Evolutionary conservation across 2,329 filamentous ascomycete genomes (phyloP).

Genomic region (Monosporascus sp.): DNA sequence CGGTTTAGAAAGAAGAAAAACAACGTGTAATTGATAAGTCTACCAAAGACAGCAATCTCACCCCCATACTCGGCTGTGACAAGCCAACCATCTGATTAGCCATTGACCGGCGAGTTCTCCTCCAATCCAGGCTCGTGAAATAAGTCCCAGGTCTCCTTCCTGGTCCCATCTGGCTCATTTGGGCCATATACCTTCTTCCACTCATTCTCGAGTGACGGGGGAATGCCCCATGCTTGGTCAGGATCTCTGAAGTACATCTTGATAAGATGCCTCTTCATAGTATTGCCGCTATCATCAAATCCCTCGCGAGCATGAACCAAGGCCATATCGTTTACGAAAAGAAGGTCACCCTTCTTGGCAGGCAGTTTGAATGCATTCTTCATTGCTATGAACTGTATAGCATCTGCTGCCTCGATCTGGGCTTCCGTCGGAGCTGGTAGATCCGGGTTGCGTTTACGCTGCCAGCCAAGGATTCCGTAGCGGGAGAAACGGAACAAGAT

Average conservation of each 20-base stretch:
- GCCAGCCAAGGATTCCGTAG: constrained; percentile 7
- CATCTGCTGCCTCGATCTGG: constrained; percentile 4
- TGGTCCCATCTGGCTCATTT: constrained; percentile 3
- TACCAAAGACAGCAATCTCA: no score
- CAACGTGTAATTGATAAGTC: no score
- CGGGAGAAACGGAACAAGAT: constrained; percentile 11
- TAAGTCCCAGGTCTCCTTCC: constrained; percentile 1
- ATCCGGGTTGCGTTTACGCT: constrained; percentile 6
- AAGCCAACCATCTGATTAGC: no score
- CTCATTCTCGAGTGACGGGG: constrained; percentile 1
- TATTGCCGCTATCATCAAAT: constrained; percentile 1
- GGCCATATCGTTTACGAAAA: constrained; percentile 7
- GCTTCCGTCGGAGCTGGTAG: constrained; percentile 1
- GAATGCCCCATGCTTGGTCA: constrained; percentile 2
- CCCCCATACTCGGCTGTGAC: no score
- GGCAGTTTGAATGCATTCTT: constrained; percentile 7
- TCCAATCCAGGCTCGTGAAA: no score
- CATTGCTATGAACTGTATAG: constrained; percentile 2
- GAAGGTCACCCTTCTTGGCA: constrained; percentile 3
- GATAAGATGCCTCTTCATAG: constrained; percentile 3
- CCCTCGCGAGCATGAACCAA: constrained; percentile 6
- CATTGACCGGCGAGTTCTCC: no score
- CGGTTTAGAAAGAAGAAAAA: no score
- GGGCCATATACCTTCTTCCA: constrained; percentile 8
- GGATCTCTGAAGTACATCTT: constrained; percentile 9